Evolutionary conservation across 106 monocot genomes (phyloP).

Genomic region (Allium fistulosum): DNA sequence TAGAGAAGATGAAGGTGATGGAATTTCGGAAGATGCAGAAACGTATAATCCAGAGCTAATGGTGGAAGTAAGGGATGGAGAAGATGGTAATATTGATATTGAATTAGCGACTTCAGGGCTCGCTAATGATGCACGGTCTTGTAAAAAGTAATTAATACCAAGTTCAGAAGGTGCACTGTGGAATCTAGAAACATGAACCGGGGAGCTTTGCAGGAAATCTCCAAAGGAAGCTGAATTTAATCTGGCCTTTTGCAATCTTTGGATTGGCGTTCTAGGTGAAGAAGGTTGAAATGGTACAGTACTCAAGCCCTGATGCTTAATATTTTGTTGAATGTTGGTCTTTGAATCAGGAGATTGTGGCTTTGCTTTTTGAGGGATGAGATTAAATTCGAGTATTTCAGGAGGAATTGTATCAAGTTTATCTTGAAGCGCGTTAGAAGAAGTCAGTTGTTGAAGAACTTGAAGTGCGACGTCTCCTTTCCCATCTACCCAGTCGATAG

Average conservation of each 20-base stretch:
- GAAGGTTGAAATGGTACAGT: constrained; percentile 8
- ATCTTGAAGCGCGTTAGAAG: constrained; percentile 24
- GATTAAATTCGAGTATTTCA: constrained; percentile 14
- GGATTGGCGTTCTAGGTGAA: constrained; percentile 15
- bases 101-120: constrained; percentile 23
- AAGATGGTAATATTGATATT: constrained; percentile 6
- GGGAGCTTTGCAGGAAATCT: constrained; percentile 26
- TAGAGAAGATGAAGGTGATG: not conserved
- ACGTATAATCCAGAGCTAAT: constrained; percentile 1
- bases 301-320: not conserved
- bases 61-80: constrained; percentile 6
- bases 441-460: constrained; percentile 34
- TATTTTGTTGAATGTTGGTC: constrained; percentile 18
- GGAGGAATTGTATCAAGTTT: constrained; percentile 18
- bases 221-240: constrained; percentile 27
- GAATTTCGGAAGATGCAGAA: constrained; percentile 2
- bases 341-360: constrained; percentile 14
- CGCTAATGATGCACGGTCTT: constrained; percentile 30
- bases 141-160: constrained; percentile 56
- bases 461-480: constrained; percentile 48
- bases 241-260: constrained; percentile 21
- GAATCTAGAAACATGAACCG: constrained; percentile 33
- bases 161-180: constrained; percentile 55
- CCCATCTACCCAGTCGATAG: constrained; percentile 56
- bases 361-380: constrained; percentile 10